Evolutionary conservation across 2,329 filamentous ascomycete species (phyloP).

Genomic region (Ambrosiella beaveri): DNA sequence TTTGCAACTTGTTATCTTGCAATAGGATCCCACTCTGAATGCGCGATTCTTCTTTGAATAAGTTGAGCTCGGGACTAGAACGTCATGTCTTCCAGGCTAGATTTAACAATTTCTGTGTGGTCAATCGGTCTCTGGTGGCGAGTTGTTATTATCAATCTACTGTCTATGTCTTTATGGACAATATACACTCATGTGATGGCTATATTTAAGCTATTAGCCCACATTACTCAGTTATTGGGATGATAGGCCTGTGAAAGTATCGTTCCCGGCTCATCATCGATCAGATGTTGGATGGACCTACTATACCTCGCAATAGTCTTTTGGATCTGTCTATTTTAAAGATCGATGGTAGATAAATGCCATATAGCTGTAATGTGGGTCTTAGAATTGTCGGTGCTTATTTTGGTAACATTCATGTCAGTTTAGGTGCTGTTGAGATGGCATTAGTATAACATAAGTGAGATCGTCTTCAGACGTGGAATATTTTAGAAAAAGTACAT

Average conservation of each 20-base stretch:
- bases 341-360: conserved; percentile 20
- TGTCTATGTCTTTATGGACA: too few relatives aligned
- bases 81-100: too few relatives aligned
- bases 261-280: conserved; percentile 20
- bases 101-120: too few relatives aligned
- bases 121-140: too few relatives aligned
- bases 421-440: conserved; percentile 2
- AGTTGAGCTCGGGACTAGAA: too few relatives aligned
- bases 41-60: too few relatives aligned
- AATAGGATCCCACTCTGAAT: too few relatives aligned
- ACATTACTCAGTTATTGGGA: too few relatives aligned
- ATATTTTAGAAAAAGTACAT: too few relatives aligned
- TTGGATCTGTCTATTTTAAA: conserved; percentile 20
- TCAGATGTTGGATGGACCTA: conserved; percentile 18
- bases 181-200: not conserved
- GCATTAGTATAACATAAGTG: not conserved
- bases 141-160: too few relatives aligned
- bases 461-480: too few relatives aligned
- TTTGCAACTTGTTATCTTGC: too few relatives aligned
- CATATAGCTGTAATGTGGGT: conserved; percentile 16
- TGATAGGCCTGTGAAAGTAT: conserved; percentile 14
- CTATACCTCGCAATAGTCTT: conserved; percentile 15
- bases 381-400: conserved; percentile 17
- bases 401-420: not conserved
- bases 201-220: not conserved